These are phyloP conservation scores for Mytilinidion resinicola DNA, from an alignment of 495 filamentous ascomycete genomes.

Conservation along the genomic window DNA sequence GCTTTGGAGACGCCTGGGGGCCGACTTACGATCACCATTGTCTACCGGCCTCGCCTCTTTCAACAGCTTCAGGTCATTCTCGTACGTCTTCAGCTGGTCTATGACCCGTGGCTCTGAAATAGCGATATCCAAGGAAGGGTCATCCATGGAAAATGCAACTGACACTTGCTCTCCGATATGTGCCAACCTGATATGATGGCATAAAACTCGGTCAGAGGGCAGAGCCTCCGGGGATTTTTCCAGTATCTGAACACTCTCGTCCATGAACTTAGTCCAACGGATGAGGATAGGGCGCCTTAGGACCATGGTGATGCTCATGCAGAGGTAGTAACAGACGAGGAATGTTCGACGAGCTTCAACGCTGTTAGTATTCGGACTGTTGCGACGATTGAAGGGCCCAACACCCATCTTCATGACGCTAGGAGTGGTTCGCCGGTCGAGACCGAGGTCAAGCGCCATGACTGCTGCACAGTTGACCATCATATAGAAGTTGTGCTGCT, in stretches of 20 bases:
- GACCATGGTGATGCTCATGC: conserved; percentile 58
- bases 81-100: conserved; percentile 68
- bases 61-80: conserved; percentile 55
- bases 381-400: conserved; percentile 18
- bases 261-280: conserved; percentile 77
- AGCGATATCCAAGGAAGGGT: conserved; percentile 54
- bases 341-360: conserved; percentile 73
- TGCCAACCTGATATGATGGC: conserved; percentile 70
- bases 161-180: conserved; percentile 77
- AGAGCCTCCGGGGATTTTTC: conserved; percentile 64
- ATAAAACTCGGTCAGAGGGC: conserved; percentile 64
- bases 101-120: conserved; percentile 69
- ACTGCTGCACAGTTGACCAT: conserved; percentile 75
- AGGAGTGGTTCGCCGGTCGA: conserved; percentile 48
- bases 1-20: neutral
- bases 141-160: conserved; percentile 69
- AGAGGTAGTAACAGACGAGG: conserved; percentile 75
- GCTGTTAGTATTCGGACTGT: conserved; percentile 52
- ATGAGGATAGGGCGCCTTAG: conserved; percentile 76
- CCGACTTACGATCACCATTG: conserved; percentile 18
- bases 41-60: conserved; percentile 46
- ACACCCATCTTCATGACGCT: conserved; percentile 40
- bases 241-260: conserved; percentile 71
- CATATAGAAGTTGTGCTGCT: conserved; percentile 89
- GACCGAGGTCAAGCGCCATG: conserved; percentile 82